Percentiles rank a stretch among this genome's conserved stretches.
These are phyloP conservation scores for Kalanchoe fedtschenkoi DNA, from an alignment of 164 flowering plant genomes.

Conservation along the genomic window DNA sequence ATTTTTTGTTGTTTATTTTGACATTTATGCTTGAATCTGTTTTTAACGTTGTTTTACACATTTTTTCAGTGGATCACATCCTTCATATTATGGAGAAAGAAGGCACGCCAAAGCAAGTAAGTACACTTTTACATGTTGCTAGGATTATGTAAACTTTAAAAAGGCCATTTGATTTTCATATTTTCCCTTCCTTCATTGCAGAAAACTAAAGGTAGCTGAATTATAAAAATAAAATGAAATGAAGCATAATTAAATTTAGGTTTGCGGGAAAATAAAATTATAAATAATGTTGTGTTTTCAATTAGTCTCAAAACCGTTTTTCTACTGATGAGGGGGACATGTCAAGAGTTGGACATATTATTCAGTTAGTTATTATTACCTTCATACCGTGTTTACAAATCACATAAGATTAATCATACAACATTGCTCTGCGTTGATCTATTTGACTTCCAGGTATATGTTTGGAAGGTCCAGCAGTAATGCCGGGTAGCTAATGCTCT, in stretches of 20 bases:
- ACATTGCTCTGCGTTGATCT: background rate
- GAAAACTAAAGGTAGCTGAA: too few relatives aligned
- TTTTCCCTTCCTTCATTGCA: too few relatives aligned
- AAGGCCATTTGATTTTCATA: too few relatives aligned
- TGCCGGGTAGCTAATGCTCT: slow-evolving; percentile 62
- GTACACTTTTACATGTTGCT: slow-evolving; percentile 15
- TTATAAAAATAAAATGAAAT: too few relatives aligned
- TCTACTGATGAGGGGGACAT: too few relatives aligned
- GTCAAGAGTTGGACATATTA: too few relatives aligned
- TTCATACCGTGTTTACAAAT: background rate
- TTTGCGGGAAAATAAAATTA: too few relatives aligned
- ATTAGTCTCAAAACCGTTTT: too few relatives aligned
- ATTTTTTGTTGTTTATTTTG: background rate
- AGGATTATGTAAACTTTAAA: background rate
- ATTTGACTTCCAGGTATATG: slow-evolving; percentile 40
- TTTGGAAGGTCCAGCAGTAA: slow-evolving; percentile 50
- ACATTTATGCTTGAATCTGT: background rate
- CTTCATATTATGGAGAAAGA: slow-evolving; percentile 69
- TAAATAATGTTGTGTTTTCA: too few relatives aligned
- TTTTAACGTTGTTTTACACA: background rate
- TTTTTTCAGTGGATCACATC: slow-evolving; percentile 61
- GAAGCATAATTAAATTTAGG: too few relatives aligned
- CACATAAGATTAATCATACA: background rate
- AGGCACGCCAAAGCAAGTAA: slow-evolving; percentile 74
- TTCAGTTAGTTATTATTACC: background rate